phyloP scores from a whole-genome alignment of 768 basidiomycete species.

The Mycena kentingensis region DNA sequence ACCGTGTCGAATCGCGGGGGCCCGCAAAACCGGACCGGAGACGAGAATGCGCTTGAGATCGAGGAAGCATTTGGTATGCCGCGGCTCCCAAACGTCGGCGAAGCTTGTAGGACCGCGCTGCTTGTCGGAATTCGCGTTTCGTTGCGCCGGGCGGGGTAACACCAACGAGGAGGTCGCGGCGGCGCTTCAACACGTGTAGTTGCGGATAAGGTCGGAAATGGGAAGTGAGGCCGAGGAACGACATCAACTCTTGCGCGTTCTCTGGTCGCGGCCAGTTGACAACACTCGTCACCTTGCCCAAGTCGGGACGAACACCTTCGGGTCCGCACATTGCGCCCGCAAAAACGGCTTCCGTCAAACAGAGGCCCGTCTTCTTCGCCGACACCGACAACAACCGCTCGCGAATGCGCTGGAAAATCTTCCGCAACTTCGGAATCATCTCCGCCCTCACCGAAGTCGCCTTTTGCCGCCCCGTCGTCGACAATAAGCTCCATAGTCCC shows the following conservation, averaged over 20 bases:
- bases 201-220: conserved; percentile 36
- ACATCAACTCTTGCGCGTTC: conserved; percentile 30
- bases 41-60: conserved; percentile 25
- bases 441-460: conserved; percentile 33
- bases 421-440: conserved; percentile 27
- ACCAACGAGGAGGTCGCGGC: conserved; percentile 27
- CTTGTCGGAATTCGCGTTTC: conserved; percentile 28
- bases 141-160: conserved; percentile 20
- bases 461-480: conserved; percentile 30
- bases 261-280: conserved; percentile 36
- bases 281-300: conserved; percentile 38
- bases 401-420: conserved; percentile 30
- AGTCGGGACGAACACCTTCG: conserved; percentile 36
- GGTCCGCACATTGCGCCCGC: conserved; percentile 35
- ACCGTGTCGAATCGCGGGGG: conserved; percentile 27
- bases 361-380: conserved; percentile 35
- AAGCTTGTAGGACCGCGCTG: conserved; percentile 24
- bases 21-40: conserved; percentile 21
- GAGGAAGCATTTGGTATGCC: conserved; percentile 27
- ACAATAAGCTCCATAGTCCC: conserved; percentile 36
- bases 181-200: conserved; percentile 36
- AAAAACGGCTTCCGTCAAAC: conserved; percentile 37
- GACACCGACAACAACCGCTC: conserved; percentile 36
- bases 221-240: conserved; percentile 37
- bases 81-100: conserved; percentile 7